Base-by-base conservation (phyloP, 805 yeast genomes). In the Pichia deserticola region DNA sequence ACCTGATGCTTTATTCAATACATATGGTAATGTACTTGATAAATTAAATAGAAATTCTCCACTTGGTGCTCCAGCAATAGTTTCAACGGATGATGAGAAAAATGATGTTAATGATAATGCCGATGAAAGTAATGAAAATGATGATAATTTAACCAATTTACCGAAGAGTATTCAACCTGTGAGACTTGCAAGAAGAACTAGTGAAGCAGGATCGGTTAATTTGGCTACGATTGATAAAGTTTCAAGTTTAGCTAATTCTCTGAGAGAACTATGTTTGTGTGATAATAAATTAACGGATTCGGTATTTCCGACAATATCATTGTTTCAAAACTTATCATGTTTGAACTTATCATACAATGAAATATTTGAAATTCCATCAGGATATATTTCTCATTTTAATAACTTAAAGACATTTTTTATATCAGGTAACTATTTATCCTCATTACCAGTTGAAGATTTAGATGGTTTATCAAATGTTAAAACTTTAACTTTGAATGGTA, bases 261-360 rank as follows among this genome's bases (percentile, higher is more conserved):
- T 89, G 51, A 65, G 75, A 49, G 68, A 72, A 28, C 74, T 93
- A 37, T 76, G 81, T 38, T 70, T 89, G 39, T 86, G 93, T 12
- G 98, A 92, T 62, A 93, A 93, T 63, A 82, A 89, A 54, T 74
- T 93, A 35, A 77, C 75, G 29, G 97, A 92, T 60, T 84, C 84
- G 6, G 79, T 83, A 52, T 82, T 90, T 66, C 84, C 84, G 48
- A 73, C 79, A 4, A 69, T 93, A 34, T 76, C 86, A 6, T 67
- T 75, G 44, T 75, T 87, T 54, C 62, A 69, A 1, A 77, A 81
- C 45, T 66, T 93, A 54, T 77, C 76, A 51, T 63, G 75, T 1
- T 70, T 93, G 57, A 89, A 92, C 58, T 64, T 93, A 49, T 80
- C 96, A 0, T 92, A 92, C 65, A 93, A 93, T 60, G 90, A 83